Evolutionary conservation across 768 basidiomycete species (phyloP).

Genomic region (Collybiopsis confluens): DNA sequence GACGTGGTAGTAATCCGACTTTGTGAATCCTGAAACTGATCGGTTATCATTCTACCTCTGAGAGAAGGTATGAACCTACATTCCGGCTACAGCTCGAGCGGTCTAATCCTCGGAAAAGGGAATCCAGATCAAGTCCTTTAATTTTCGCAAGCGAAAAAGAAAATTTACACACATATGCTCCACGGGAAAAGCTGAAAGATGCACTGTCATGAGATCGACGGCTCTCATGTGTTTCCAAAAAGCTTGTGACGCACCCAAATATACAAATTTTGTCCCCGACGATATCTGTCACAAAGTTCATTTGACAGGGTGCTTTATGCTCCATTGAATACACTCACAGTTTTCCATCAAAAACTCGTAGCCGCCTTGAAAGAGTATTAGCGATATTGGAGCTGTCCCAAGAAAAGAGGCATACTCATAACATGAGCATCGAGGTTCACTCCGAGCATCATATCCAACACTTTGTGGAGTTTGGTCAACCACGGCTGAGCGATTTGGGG

Average conservation of each 20-base stretch:
- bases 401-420: conserved; percentile 34
- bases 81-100: background rate
- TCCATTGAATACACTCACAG: conserved; percentile 28
- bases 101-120: conserved; percentile 31
- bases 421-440: conserved; percentile 49
- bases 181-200: conserved; percentile 52
- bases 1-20: conserved; percentile 27
- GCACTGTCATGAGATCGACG: background rate
- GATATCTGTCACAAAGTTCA: conserved; percentile 28
- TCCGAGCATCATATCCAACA: conserved; percentile 35
- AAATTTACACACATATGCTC: conserved; percentile 46
- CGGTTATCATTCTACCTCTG: background rate
- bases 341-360: conserved; percentile 64
- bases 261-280: conserved; percentile 22
- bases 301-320: background rate
- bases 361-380: conserved; percentile 31
- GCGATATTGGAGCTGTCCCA: background rate
- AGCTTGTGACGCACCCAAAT: conserved; percentile 20
- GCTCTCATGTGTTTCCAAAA: background rate
- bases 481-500: conserved; percentile 47
- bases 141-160: conserved; percentile 36
- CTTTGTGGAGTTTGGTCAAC: conserved; percentile 28
- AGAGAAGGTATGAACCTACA: conserved; percentile 1
- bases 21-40: conserved; percentile 6
- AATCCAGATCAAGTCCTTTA: too few relatives aligned